Conservation (phyloP, 2,329 filamentous ascomycete genomes). For the Colletotrichum neosansevieriae region DNA sequence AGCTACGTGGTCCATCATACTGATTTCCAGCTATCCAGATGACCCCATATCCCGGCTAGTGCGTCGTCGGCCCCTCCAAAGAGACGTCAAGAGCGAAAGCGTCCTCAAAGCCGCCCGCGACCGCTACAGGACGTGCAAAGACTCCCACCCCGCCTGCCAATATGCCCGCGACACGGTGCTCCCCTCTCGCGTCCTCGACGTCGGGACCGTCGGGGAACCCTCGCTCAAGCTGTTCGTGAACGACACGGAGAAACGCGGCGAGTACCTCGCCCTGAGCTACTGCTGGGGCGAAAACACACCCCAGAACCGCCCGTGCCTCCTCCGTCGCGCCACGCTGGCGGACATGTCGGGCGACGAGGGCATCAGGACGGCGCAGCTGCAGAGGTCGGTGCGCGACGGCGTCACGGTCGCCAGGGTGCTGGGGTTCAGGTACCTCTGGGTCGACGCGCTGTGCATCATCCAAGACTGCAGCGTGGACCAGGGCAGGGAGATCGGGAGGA, state of each 20-base stretch:
- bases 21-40: not conserved
- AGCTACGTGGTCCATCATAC: not conserved
- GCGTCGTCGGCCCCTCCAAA: slow-evolving; percentile 5
- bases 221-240: slow-evolving; percentile 22
- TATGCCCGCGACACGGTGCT: slow-evolving; percentile 17
- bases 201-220: not conserved
- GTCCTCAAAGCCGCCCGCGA: not conserved
- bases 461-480: slow-evolving; percentile 40
- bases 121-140: not conserved
- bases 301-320: not conserved
- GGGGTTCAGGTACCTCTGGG: slow-evolving; percentile 40
- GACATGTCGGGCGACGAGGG: not conserved
- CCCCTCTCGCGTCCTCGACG: slow-evolving; percentile 30
- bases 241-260: not conserved
- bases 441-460: slow-evolving; percentile 41
- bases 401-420: slow-evolving; percentile 23
- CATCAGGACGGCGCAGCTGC: not conserved
- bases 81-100: slow-evolving; percentile 16
- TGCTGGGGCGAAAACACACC: slow-evolving; percentile 37
- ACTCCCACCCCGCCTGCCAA: slow-evolving; percentile 1
- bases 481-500: slow-evolving; percentile 26
- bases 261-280: slow-evolving; percentile 42
- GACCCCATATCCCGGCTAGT: not conserved
- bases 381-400: slow-evolving; percentile 36
- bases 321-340: not conserved